phyloP scores from a whole-genome alignment of 352 stramenopile species.

The Phytopythium montanum region DNA sequence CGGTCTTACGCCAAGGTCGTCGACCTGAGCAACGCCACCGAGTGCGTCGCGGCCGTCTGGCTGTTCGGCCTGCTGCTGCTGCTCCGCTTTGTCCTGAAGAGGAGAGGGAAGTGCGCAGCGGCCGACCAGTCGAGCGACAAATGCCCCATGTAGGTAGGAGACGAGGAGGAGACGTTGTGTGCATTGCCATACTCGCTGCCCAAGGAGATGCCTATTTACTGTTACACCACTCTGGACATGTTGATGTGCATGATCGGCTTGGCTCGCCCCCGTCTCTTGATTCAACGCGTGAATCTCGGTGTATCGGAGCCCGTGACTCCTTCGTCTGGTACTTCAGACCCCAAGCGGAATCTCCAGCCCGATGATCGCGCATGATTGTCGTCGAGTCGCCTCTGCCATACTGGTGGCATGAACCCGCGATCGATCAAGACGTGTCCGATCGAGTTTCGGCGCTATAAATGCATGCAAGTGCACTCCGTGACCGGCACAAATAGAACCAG shows the following conservation, averaged over 20 bases:
- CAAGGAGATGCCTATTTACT: not conserved
- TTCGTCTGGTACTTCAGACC: not conserved
- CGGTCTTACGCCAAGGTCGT: constrained; percentile 3
- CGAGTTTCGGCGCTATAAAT: too few species aligned
- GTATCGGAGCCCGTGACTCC: not conserved
- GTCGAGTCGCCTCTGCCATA: too few species aligned
- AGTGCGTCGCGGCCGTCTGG: constrained; percentile 3
- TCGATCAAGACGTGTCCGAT: not conserved
- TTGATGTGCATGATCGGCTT: not conserved
- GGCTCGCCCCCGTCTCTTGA: constrained; percentile 2
- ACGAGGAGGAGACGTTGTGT: not conserved
- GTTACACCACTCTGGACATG: not conserved
- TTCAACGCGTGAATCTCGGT: not conserved
- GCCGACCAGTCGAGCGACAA: not conserved
- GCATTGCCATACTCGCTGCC: not conserved
- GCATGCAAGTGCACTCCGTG: too few species aligned
- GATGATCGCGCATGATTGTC: not conserved
- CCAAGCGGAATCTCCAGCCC: not conserved
- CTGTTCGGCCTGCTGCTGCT: not conserved
- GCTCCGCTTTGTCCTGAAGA: not conserved
- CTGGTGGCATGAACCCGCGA: too few species aligned
- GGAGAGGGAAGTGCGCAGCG: not conserved
- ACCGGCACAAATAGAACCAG: not conserved
- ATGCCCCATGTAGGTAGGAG: constrained; percentile 2
- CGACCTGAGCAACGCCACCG: constrained; percentile 1